A percentile compares a stretch with the other conserved stretches of the same genome.
phyloP scores from a whole-genome alignment of 1,284 basidiomycete species.

The Ceratobasidium sp. region DNA sequence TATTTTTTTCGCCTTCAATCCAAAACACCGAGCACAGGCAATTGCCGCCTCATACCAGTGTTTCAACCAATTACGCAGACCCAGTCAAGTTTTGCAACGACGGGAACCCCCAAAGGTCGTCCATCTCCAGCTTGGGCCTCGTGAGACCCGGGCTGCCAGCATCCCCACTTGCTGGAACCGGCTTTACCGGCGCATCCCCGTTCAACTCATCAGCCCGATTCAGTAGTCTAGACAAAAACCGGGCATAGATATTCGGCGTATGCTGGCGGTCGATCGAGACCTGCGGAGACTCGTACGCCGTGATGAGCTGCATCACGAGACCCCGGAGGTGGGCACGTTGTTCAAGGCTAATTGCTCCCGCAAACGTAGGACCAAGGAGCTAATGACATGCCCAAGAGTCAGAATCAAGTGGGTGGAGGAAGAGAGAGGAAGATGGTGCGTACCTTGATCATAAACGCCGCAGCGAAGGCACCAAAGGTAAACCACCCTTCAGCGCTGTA shows the following conservation, averaged over 20 bases:
- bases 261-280: slow-evolving; percentile 30
- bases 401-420: neutral
- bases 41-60: too few species aligned
- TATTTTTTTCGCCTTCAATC: too few species aligned
- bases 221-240: slow-evolving; percentile 23
- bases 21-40: too few species aligned
- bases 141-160: neutral
- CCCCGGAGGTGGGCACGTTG: slow-evolving; percentile 14
- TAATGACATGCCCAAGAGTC: neutral
- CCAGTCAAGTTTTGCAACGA: neutral
- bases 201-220: slow-evolving; percentile 36
- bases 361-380: slow-evolving; percentile 26
- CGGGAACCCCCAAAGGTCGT: slow-evolving; percentile 21
- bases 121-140: slow-evolving; percentile 28
- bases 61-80: too few species aligned
- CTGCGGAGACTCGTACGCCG: slow-evolving; percentile 19
- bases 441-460: slow-evolving; percentile 43
- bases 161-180: neutral
- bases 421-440: neutral
- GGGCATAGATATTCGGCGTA: slow-evolving; percentile 41
- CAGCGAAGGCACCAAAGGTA: slow-evolving; percentile 43
- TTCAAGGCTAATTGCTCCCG: slow-evolving; percentile 4
- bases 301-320: slow-evolving; percentile 30
- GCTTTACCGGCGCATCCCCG: neutral
- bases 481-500: slow-evolving; percentile 43